Evolutionary conservation across 257 asterid genomes (phyloP), one percentile per base, ranked within the genome.

Genomic region (Leonotis leonurus): DNA sequence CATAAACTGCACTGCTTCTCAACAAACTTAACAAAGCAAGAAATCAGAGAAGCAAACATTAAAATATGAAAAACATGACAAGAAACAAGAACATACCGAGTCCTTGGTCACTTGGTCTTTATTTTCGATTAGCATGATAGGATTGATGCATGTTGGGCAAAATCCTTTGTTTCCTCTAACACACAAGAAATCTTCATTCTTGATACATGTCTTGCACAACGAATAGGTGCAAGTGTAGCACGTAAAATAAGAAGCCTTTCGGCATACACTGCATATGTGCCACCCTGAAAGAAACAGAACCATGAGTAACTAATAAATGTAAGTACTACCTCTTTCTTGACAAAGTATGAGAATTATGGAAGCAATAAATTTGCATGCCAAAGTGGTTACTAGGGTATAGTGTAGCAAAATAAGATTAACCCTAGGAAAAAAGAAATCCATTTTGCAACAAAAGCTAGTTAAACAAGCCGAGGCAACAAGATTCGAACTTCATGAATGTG

Each of bases 141-240:
- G 83, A 64, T 69, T 86, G 88, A 86, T 79, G 91, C 97, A 89
- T 20, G 86, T 82, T 8, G 89, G 26, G 77, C 97, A 89, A 68
- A 89, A 89, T 46, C 97, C 97, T 72, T 82, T 84, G 82, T 82
- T 86, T 61, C 89, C 91, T 79, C 88, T 78, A 17, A 89, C 88
- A 46, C 77, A 54, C 60, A 78, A 43, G 64, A 70, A 89, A 30
- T 86, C 91, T 14, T 81, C 80, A 62, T 73, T 78, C 69, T 76
- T 86, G 16, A 78, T 78, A 69, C 97, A 89, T 22, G 79, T 75
- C 86, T 84, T 89, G 87, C 97, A 89, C 79, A 86, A 73, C 21
- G 97, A 86, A 74, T 84, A 84, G 8, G 97, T 72, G 74, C 97
- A 89, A 36, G 94, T 86, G 77, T 82, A 86, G 83, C 97, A 89